phyloP scores from a whole-genome alignment of 306 rosid species.

The Vigna reflexopilosa region DNA sequence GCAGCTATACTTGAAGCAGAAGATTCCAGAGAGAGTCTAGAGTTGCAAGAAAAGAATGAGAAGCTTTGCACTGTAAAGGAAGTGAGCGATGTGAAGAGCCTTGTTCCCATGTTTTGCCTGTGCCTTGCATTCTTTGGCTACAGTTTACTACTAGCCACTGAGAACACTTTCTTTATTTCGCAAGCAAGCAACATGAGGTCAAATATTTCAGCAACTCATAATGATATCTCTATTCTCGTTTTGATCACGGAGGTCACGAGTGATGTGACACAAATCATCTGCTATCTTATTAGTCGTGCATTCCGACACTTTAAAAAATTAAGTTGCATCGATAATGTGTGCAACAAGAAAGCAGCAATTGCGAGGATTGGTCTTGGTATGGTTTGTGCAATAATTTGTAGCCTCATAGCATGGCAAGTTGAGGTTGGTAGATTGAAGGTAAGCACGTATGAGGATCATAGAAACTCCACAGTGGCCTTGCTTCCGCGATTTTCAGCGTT shows the following conservation, averaged over 20 bases:
- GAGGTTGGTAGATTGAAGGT: not conserved
- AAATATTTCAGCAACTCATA: rapidly evolving
- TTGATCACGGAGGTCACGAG: not conserved
- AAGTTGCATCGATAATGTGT: not conserved
- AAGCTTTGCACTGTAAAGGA: not conserved
- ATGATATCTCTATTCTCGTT: not conserved
- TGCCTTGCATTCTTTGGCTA: not conserved
- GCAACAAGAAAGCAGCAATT: not conserved
- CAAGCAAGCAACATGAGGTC: not conserved
- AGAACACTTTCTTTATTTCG: constrained; percentile 8
- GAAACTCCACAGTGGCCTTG: not conserved
- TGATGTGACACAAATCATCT: not conserved
- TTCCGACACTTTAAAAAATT: not conserved
- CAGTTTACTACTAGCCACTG: not conserved
- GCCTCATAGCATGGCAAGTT: constrained; percentile 22
- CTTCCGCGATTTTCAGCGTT: constrained; percentile 2
- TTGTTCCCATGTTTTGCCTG: not conserved
- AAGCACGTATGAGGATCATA: not conserved
- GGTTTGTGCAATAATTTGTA: constrained; percentile 17
- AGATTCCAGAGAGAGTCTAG: not conserved
- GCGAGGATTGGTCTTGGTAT: constrained; percentile 15
- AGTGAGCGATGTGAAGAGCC: constrained; percentile 23
- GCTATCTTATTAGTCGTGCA: not conserved
- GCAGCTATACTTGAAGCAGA: not conserved
- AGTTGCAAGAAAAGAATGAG: not conserved